Percentiles rank a stretch among this genome's conserved stretches.
Conservation (phyloP, 352 stramenopile genomes). For the Phytophthora sp. region DNA sequence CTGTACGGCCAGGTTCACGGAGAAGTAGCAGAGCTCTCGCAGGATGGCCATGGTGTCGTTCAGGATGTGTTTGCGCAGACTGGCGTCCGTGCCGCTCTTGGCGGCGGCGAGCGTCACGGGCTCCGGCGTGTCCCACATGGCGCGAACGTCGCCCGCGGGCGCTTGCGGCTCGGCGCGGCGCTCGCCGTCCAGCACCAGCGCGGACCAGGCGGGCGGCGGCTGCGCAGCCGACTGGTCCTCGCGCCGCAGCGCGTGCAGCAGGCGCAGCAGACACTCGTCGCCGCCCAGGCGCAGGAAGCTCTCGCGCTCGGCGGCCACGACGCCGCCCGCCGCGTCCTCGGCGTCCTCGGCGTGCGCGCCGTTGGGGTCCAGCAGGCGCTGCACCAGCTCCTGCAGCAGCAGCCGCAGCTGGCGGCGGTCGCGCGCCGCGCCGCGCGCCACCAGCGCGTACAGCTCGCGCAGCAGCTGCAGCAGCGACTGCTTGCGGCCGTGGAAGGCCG, state of each 20-base stretch:
- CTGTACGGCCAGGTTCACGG: conserved; percentile 62
- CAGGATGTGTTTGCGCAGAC: conserved; percentile 58
- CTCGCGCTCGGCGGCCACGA: conserved; percentile 62
- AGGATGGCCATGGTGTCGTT: conserved; percentile 85
- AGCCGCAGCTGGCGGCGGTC: conserved; percentile 65
- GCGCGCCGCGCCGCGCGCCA: conserved; percentile 40
- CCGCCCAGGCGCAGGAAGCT: conserved; percentile 75
- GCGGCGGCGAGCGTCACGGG: conserved; percentile 31
- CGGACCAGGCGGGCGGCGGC: conserved; percentile 27
- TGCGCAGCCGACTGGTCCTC: conserved; percentile 44
- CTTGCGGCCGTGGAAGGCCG: conserved; percentile 54
- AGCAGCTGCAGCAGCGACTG: conserved; percentile 58
- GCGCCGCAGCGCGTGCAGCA: conserved; percentile 68
- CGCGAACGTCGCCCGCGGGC: conserved; percentile 56
- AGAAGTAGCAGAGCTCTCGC: conserved; percentile 86
- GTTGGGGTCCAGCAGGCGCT: conserved; percentile 73
- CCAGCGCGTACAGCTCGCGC: conserved; percentile 72
- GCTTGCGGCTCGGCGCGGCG: conserved; percentile 32
- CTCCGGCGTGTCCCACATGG: conserved; percentile 60
- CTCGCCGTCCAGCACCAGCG: conserved; percentile 43
- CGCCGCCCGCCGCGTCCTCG: conserved; percentile 26
- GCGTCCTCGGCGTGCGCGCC: conserved; percentile 45
- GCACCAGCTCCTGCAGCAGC: conserved; percentile 74
- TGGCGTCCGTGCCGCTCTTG: conserved; percentile 56
- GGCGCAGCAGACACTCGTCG: conserved; percentile 74